Base-by-base conservation (phyloP, 2,329 filamentous ascomycete species). In the Rutstroemia sydowiana region DNA sequence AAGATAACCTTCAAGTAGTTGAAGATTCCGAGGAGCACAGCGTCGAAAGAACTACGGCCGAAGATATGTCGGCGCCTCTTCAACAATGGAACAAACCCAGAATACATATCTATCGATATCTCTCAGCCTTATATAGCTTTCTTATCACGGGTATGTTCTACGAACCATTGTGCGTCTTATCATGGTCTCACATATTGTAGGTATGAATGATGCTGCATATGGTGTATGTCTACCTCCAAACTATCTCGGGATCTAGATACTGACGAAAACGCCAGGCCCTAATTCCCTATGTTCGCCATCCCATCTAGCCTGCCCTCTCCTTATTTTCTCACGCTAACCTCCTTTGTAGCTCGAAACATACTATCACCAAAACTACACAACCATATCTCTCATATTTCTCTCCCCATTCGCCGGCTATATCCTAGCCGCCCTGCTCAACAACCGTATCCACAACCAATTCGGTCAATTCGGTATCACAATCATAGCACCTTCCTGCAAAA, bases 321-420 rank as follows among this genome's bases (percentile, higher is more conserved):
- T 18, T 13, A 28, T 16, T 5, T 44, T 16, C 23, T 9, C 18
- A n/a, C 10, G 23, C 32, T 52, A 28, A 43, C 30, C 13, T 3
- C 23, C 8, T 36, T 42, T 32, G 3, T 20, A 57, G 45, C 54
- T 59, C 9, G 53, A 57, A 52, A 52, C 40, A 8, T 84, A 84
- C 68, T 87, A 87, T 66, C 53, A 71, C 48, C 69, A 86, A 42
- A 73, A 71, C 44, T 86, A 86, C 63, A 76, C 78, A 5, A 69
- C 84, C 50, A 75, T 87, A 3, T 84, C 84, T 0, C 73, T 85
- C 2, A 68, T 87, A 36, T 87, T 87, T 65, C 71, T 87, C 6
- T 75, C 83, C 0, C 82, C 83, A 0, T 80, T 87, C 45, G 68
- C 78, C 2, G 84, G 84, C 39, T 88, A 87, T 66, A 73, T 79